These are phyloP conservation scores for Teratosphaeria viscida DNA, from an alignment of 2,329 filamentous ascomycete species.

Conservation along the genomic window DNA sequence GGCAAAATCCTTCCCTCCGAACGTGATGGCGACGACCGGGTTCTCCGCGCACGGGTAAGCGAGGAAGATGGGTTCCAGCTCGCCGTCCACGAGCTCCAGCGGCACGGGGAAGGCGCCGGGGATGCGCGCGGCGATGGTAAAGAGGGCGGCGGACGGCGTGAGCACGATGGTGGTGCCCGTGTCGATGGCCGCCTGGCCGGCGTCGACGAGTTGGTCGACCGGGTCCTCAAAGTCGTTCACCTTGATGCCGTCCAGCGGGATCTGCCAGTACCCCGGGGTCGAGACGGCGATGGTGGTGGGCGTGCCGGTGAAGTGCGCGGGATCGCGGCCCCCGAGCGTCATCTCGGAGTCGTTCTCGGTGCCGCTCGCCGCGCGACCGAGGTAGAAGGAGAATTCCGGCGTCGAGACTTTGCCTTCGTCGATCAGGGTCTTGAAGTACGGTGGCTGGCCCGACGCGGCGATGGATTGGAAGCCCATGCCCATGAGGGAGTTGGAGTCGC, in stretches of 20 bases:
- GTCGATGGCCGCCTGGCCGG: conserved; percentile 17
- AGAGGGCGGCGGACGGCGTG: conserved; percentile 20
- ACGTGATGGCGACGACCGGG: conserved; percentile 18
- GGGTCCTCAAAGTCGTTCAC: not conserved
- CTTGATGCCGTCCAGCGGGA: conserved; percentile 14
- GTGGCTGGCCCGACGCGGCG: conserved; percentile 10
- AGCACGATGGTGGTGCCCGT: conserved; percentile 25
- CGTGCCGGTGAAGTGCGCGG: conserved; percentile 12
- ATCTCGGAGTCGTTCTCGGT: conserved; percentile 14
- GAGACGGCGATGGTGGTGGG: conserved; percentile 17
- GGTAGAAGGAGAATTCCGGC: conserved; percentile 22
- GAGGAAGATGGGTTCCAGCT: conserved; percentile 6
- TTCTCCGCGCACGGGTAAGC: conserved; percentile 24
- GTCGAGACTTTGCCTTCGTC: conserved; percentile 12
- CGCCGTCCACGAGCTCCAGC: conserved; percentile 10
- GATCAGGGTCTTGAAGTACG: conserved; percentile 19
- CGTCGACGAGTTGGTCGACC: not conserved
- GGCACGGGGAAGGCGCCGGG: conserved; percentile 23
- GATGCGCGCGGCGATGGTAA: conserved; percentile 24
- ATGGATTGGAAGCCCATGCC: conserved; percentile 14
- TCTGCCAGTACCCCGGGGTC: conserved; percentile 18
- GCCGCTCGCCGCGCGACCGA: conserved; percentile 13
- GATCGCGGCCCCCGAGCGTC: conserved; percentile 17
- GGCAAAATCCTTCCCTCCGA: conserved; percentile 18
- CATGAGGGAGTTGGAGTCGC: conserved; percentile 15